phyloP scores from a whole-genome alignment of 78 protist genomes.

The Tieghemostelium lacteum region DNA sequence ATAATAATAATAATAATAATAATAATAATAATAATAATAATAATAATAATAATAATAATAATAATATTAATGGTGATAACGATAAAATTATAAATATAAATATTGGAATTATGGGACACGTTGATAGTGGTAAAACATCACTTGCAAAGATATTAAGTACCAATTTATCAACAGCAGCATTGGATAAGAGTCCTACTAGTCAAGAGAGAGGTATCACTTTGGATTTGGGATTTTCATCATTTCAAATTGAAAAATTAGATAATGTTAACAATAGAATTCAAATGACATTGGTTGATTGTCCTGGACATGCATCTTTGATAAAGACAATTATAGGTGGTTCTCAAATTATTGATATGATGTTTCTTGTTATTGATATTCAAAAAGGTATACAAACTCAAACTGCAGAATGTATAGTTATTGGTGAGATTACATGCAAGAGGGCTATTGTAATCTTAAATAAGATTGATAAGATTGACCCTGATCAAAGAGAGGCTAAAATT shows the following conservation, averaged over 20 bases:
- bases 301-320: constrained; percentile 99
- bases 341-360: constrained; percentile 97
- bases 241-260: constrained; percentile 14
- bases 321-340: constrained; percentile 99
- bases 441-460: constrained; percentile 96
- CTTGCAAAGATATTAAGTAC: constrained; percentile 91
- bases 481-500: constrained; percentile 46
- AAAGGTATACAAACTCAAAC: constrained; percentile 99
- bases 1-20: neutral
- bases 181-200: constrained; percentile 96
- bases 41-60: neutral
- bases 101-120: constrained; percentile 98
- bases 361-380: constrained; percentile 96
- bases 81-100: constrained; percentile 82
- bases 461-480: constrained; percentile 87
- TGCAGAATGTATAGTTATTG: constrained; percentile 98
- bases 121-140: constrained; percentile 97
- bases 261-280: constrained; percentile 74
- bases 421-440: constrained; percentile 90
- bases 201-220: constrained; percentile 97
- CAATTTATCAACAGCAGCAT: constrained; percentile 91
- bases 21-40: neutral
- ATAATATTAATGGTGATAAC: neutral
- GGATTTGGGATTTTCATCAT: constrained; percentile 98
- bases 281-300: constrained; percentile 98